These are phyloP conservation scores for Citrus sp. DNA, from an alignment of 345 rosid genomes.

Conservation along the genomic window DNA sequence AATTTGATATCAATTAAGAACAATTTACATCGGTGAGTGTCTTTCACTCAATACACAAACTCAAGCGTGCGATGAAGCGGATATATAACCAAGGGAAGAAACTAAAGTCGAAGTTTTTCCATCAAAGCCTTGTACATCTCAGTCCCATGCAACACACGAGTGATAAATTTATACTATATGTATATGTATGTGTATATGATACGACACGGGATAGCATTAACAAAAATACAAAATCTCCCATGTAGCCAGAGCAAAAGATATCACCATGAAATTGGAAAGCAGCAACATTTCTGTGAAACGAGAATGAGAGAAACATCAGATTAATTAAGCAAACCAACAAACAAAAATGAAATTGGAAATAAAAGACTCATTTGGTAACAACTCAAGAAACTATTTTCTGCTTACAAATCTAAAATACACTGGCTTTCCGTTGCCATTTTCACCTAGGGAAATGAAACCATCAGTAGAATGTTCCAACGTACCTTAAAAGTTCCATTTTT, in stretches of 20 bases:
- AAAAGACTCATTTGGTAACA: not conserved
- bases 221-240: not conserved
- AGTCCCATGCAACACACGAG: not conserved
- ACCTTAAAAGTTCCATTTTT: constrained; percentile 9
- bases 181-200: not conserved
- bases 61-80: not conserved
- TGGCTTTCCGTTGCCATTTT: too few relatives aligned
- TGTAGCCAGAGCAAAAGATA: not conserved
- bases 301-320: constrained; percentile 1
- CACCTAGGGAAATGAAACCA: not conserved
- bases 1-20: not conserved
- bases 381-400: not conserved
- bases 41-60: not conserved
- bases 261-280: constrained; percentile 11
- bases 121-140: not conserved
- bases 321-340: not conserved
- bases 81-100: not conserved
- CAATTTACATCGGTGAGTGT: not conserved
- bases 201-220: not conserved
- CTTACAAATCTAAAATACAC: not conserved
- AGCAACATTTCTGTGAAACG: constrained; percentile 3
- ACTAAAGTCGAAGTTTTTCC: not conserved
- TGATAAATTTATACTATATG: not conserved
- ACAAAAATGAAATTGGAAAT: not conserved
- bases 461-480: not conserved